A percentile compares a stretch with the other conserved stretches of the same genome.
phyloP scores from a whole-genome alignment of 208 protist species.

The Trichomonas vaginalis region DNA sequence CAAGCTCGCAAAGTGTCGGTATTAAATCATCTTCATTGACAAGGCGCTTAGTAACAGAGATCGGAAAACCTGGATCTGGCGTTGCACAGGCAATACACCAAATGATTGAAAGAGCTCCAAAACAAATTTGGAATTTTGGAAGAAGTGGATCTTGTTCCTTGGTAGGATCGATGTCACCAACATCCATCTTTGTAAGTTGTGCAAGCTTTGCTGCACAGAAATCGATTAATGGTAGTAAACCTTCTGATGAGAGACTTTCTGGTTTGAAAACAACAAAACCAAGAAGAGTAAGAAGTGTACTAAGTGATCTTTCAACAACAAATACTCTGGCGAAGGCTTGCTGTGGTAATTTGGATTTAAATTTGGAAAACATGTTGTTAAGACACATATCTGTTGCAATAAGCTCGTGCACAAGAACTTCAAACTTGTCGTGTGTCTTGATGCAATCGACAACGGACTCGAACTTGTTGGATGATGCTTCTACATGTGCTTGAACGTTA shows the following conservation, averaged over 20 bases:
- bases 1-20: background rate
- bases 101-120: background rate
- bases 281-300: background rate
- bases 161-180: background rate
- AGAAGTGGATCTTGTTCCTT: background rate
- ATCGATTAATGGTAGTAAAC: background rate
- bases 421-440: background rate
- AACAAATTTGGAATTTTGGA: background rate
- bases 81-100: background rate
- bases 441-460: background rate
- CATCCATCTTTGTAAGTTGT: background rate
- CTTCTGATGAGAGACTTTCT: background rate
- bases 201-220: background rate
- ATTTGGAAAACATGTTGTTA: background rate
- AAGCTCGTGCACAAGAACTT: background rate
- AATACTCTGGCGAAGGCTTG: background rate
- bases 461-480: background rate
- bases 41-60: background rate
- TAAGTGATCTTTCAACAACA: background rate
- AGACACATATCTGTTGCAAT: background rate
- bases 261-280: constrained; percentile 8
- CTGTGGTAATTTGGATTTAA: background rate
- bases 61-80: background rate
- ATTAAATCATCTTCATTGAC: background rate
- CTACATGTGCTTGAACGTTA: background rate